Evolutionary conservation across 495 filamentous ascomycete species (phyloP).

Genomic region (Apiosordaria backusii): DNA sequence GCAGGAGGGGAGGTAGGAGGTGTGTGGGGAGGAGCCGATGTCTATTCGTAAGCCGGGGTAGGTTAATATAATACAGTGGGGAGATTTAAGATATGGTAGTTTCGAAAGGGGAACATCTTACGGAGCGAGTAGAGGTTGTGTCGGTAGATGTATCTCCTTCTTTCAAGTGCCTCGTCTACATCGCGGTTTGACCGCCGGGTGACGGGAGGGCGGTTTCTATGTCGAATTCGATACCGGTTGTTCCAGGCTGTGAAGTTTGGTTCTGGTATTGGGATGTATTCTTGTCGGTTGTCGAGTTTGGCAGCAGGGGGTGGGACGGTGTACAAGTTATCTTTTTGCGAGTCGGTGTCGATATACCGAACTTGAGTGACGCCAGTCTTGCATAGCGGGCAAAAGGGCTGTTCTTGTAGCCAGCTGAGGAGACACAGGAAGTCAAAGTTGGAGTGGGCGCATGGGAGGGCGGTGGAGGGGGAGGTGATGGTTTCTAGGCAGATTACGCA

Average conservation of each 20-base stretch:
- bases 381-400: conserved; percentile 72
- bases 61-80: not conserved
- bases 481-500: conserved; percentile 74
- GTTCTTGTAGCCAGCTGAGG: conserved; percentile 75
- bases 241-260: not conserved
- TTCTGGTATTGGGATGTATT: conserved; percentile 1
- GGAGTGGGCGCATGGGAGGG: conserved; percentile 71
- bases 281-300: conserved; percentile 1
- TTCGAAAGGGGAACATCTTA: conserved; percentile 26
- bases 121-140: conserved; percentile 75
- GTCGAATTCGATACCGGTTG: conserved; percentile 23
- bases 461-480: conserved; percentile 66
- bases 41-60: too few species aligned
- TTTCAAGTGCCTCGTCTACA: conserved; percentile 60
- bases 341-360: conserved; percentile 55
- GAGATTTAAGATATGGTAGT: too few species aligned
- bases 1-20: conserved; percentile 66
- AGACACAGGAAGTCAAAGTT: conserved; percentile 85
- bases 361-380: conserved; percentile 66
- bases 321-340: conserved; percentile 44
- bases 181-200: conserved; percentile 18
- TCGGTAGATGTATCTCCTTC: conserved; percentile 72
- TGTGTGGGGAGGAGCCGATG: conserved; percentile 73
- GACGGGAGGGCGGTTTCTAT: not conserved
- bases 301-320: conserved; percentile 28